Conservation (phyloP, 768 basidiomycete species). For the Nevesoporus exiguus region DNA sequence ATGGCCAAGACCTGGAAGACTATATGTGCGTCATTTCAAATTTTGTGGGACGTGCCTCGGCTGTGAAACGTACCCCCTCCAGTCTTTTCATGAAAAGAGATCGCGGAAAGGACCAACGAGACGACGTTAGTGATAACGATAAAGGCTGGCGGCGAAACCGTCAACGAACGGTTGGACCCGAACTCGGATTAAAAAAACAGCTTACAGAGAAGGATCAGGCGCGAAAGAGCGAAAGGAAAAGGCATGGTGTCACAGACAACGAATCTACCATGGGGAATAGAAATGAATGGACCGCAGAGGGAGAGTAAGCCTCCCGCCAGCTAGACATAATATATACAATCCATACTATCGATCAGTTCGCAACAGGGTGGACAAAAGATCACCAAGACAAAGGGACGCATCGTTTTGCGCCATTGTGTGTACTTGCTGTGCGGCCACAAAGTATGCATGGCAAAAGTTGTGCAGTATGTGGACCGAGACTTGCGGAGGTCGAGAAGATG, state of each 20-base stretch:
- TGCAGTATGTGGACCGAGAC: no score
- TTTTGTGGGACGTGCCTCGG: neutral
- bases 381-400: conserved; percentile 5
- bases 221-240: conserved; percentile 22
- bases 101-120: conserved; percentile 14
- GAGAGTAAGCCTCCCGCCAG: neutral
- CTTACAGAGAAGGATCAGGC: conserved; percentile 21
- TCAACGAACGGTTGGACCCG: neutral
- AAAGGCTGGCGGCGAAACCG: conserved; percentile 10
- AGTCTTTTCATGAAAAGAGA: conserved; percentile 19
- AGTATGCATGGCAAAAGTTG: no score
- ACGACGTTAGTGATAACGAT: conserved; percentile 14
- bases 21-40: conserved; percentile 4
- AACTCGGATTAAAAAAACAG: neutral
- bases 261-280: neutral
- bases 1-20: conserved; percentile 22
- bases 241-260: conserved; percentile 29
- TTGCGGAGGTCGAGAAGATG: no score
- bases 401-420: no score
- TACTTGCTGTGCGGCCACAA: no score
- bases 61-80: conserved; percentile 19
- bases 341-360: neutral
- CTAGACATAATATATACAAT: conserved; percentile 16
- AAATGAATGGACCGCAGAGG: conserved; percentile 8
- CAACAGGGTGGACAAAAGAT: conserved; percentile 13